These are phyloP conservation scores for Aurinia saxatilis DNA, from an alignment of 345 rosid species.

Conservation along the genomic window DNA sequence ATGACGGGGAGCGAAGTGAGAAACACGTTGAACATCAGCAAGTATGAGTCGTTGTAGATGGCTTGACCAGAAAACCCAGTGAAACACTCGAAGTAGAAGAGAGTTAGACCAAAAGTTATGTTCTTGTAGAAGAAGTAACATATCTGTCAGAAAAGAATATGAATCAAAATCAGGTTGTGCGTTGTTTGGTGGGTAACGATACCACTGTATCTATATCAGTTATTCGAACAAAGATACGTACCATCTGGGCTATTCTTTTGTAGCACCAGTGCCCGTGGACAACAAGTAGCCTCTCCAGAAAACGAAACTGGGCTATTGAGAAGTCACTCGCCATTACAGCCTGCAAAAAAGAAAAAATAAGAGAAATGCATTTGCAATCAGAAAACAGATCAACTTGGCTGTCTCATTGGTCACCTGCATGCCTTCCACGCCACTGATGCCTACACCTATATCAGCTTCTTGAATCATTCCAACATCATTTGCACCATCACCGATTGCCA, in stretches of 20 bases:
- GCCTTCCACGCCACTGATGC: conserved; percentile 88
- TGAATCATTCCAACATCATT: conserved; percentile 94
- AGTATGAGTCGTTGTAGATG: conserved; percentile 59
- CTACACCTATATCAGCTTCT: conserved; percentile 88
- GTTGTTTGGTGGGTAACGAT: conserved; percentile 1
- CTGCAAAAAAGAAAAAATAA: conserved; percentile 24
- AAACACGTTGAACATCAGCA: conserved; percentile 59
- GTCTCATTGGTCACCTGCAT: conserved; percentile 53
- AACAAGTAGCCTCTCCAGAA: conserved; percentile 59
- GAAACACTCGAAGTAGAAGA: conserved; percentile 60
- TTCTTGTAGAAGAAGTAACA: conserved; percentile 76
- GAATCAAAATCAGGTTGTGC: conserved; percentile 12
- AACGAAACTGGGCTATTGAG: conserved; percentile 67
- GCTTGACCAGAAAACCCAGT: conserved; percentile 62
- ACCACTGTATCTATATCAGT: not conserved
- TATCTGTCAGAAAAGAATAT: conserved; percentile 36
- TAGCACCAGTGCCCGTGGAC: conserved; percentile 94
- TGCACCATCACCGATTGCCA: conserved; percentile 88
- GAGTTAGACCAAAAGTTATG: conserved; percentile 64
- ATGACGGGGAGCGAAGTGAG: conserved; percentile 77
- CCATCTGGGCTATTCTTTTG: conserved; percentile 78
- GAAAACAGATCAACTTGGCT: not conserved
- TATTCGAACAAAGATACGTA: conserved; percentile 21
- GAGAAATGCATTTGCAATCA: conserved; percentile 9
- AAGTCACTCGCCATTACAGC: conserved; percentile 90